Conservation (phyloP, 176 grass and related monocot species). For the Carex scoparia region DNA sequence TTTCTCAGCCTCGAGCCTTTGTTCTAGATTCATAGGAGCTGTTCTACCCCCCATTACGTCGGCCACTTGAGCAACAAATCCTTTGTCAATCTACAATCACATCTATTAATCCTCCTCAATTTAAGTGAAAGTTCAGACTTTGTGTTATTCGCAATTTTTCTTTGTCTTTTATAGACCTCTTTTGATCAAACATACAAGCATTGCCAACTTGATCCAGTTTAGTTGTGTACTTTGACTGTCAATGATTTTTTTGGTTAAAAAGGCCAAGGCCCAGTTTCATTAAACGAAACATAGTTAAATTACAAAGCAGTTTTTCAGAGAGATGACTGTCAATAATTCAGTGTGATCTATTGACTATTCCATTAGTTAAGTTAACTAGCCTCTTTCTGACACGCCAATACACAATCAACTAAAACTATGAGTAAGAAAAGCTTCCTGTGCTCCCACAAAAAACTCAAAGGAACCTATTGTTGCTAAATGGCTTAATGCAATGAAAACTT, state of each 20-base stretch:
- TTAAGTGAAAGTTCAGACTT: neutral
- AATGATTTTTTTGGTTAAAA: neutral
- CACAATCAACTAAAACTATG: neutral
- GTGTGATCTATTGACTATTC: neutral
- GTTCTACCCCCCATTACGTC: slow-evolving; percentile 71
- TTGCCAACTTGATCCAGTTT: neutral
- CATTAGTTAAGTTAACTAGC: neutral
- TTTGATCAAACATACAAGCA: neutral
- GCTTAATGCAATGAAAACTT: neutral
- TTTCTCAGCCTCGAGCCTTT: slow-evolving; percentile 64
- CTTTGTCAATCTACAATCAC: slow-evolving; percentile 73
- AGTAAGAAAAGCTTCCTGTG: neutral
- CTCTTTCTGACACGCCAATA: neutral
- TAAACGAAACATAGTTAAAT: too few relatives aligned
- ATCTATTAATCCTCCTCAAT: neutral
- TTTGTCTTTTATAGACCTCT: neutral
- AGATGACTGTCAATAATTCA: neutral
- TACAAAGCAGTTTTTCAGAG: too few relatives aligned
- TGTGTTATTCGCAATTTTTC: neutral
- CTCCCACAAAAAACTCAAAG: neutral
- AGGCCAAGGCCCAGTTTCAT: too few relatives aligned
- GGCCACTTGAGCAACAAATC: slow-evolving; percentile 97
- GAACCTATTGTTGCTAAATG: neutral
- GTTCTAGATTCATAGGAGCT: slow-evolving; percentile 73
- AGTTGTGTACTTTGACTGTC: neutral